Evolutionary conservation across 169 alveolate species (phyloP).

Genomic region (Plasmodium yoelii): DNA sequence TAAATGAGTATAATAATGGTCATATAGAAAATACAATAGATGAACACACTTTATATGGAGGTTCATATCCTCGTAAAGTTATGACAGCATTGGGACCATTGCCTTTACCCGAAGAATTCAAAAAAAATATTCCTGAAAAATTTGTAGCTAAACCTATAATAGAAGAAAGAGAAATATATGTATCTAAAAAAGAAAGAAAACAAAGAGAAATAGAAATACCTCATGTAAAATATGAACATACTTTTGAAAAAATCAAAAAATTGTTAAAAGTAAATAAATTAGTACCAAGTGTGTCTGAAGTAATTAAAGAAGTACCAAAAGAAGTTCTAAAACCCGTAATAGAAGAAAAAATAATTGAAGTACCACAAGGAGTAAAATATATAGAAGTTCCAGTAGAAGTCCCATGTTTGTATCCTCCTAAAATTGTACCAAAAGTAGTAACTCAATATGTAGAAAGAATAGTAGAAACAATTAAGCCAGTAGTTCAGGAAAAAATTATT

Average conservation of each 20-base stretch:
- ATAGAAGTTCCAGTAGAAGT: constrained; percentile 91
- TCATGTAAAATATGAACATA: constrained; percentile 89
- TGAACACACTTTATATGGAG: constrained; percentile 55
- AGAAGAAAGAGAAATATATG: constrained; percentile 88
- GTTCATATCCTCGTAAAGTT: constrained; percentile 84
- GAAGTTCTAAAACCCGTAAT: constrained; percentile 88
- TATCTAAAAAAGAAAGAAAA: constrained; percentile 88
- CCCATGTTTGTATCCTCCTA: constrained; percentile 90
- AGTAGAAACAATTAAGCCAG: constrained; percentile 88
- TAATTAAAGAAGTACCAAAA: constrained; percentile 86
- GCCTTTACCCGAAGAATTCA: constrained; percentile 88
- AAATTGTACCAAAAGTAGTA: constrained; percentile 87
- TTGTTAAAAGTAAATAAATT: constrained; percentile 83
- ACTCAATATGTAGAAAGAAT: constrained; percentile 87
- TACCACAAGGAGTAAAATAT: constrained; percentile 90
- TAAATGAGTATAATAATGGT: constrained; percentile 1
- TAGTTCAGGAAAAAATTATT: constrained; percentile 85
- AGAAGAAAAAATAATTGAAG: constrained; percentile 89
- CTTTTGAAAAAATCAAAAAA: constrained; percentile 85
- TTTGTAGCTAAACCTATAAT: constrained; percentile 89
- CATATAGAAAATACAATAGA: constrained; percentile 15
- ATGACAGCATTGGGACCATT: constrained; percentile 91
- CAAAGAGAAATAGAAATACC: constrained; percentile 89
- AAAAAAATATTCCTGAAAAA: constrained; percentile 88
- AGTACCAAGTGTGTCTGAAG: constrained; percentile 86